Percentiles rank a stretch among this genome's conserved stretches.
Evolutionary conservation across 768 basidiomycete species (phyloP).

Genomic region (Rhizopogon roseolus): DNA sequence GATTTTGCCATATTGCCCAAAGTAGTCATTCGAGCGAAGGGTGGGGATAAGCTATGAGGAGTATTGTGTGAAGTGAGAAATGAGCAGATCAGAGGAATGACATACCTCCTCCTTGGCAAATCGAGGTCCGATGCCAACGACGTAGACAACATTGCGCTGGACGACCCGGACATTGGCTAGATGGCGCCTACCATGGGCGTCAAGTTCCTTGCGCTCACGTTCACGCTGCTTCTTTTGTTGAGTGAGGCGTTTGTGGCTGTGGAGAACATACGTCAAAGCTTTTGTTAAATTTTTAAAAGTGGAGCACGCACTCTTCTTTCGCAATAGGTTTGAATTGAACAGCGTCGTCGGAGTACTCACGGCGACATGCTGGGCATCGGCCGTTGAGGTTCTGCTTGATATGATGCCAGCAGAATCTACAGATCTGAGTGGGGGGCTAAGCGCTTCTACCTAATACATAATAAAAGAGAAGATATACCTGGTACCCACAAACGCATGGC

Average conservation of each 20-base stretch:
- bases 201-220: slow-evolving; percentile 93
- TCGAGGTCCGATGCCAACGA: slow-evolving; percentile 89
- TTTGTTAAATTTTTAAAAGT: slow-evolving; percentile 10
- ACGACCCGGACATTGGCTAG: slow-evolving; percentile 94
- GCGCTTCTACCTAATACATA: slow-evolving; percentile 2
- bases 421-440: slow-evolving; percentile 59
- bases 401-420: slow-evolving; percentile 99
- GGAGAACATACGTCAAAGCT: slow-evolving; percentile 4
- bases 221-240: slow-evolving; percentile 95
- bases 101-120: slow-evolving; percentile 96
- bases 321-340: slow-evolving; percentile 95
- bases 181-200: slow-evolving; percentile 76
- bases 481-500: slow-evolving; percentile 98
- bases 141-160: slow-evolving; percentile 93
- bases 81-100: background rate
- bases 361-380: slow-evolving; percentile 93
- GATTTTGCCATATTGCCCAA: slow-evolving; percentile 98
- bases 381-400: slow-evolving; percentile 95
- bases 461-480: slow-evolving; percentile 44
- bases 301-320: slow-evolving; percentile 80
- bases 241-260: slow-evolving; percentile 88
- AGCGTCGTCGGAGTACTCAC: slow-evolving; percentile 87
- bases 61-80: slow-evolving; percentile 4
- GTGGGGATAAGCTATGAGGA: slow-evolving; percentile 75
- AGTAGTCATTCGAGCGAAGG: slow-evolving; percentile 91